Evolutionary conservation across 345 rosid species (phyloP), one percentile per base, ranked within the genome.

Genomic region (Eucalyptus pauciflora): DNA sequence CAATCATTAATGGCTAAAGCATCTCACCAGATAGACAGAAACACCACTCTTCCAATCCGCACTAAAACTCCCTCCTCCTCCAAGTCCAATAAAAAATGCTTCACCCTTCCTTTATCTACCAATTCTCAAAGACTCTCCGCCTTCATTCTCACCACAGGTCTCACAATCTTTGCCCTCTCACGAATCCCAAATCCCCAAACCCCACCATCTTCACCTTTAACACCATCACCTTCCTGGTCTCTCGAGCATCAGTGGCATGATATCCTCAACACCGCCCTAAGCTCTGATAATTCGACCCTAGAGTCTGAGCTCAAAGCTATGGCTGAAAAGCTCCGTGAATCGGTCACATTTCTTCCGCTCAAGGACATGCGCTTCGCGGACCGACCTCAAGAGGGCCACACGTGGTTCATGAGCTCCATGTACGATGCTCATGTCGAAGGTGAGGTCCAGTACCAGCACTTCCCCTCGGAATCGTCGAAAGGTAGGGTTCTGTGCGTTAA

Each of bases 361-460:
- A 92, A 93, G 88, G 94, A 93, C 86, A 86, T 89, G 27, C 89
- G 94, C 25, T 90, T 90, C 15, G 89, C 89, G 7, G 87, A 92
- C 49, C 91, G 89, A 24, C 89, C 94, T 49, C 90, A 85, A 90
- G 91, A 56, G 51, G 94, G 92, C 51, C 90, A 92, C 89, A 93
- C 94, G 7, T 92, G 94, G 94, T 94, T 94, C 90, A 91, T 94
- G 93, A 94, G 97, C 91, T 95, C 98, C 48, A 88, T 93, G 89
- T 88, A 92, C 33, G 98, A 95, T 89, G 91, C 89, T 37, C 97
- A 91, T 46, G 94, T 94, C n/a, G 92, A 94, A 87, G 96, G 94
- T 0, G 89, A 86, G 89, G 99, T 92, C 22, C 98, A 95, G 33
- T 92, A 92, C 86, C 96, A 95, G 89, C 92, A 93, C 56, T 95